Evolutionary conservation across 176 grass and related monocot genomes (phyloP), one percentile per base, ranked within the genome.

Genomic region (Carex pumila): DNA sequence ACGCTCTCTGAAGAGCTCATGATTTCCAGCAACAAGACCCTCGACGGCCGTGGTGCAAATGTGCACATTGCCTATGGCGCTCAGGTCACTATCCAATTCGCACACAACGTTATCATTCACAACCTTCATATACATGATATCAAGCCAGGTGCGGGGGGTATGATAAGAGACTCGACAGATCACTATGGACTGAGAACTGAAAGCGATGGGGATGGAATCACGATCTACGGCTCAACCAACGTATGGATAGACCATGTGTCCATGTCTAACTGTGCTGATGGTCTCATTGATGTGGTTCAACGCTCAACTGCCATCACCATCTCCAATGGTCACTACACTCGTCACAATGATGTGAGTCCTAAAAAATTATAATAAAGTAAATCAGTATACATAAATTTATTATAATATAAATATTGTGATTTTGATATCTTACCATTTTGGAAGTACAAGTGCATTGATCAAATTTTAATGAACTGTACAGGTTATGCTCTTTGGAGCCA

Each of bases 181-280:
- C 94, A 97, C 86, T 85, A 73, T 57, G 94, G 94, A 7, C 83
- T 77, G 13, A 90, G 92, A 58, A 90, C 84, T 55, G 41, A 65
- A 29, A 92, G 91, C 41, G 94, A 97, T 85, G 94, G 94, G 22
- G 92, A 97, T 66, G 94, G 94, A 32, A 86, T 97, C 55, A 86
- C 83, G 39, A 15, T 97, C 47, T 94, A 88, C 63, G 91, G 88
- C 13, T 76, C 94, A 25, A 90, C 86, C 79, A 90, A 92, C 15
- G 50, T 97, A n/a, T 97, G 94, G 94, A 87, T 97, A 39, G 94
- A 97, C 82, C 94, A 97, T 81, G 70, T 97, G 36, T 94, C 94
- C 29, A 89, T 97, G 30, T 73, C 94, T 47, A 94, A 85, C 83
- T 97, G 94, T 84, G 87, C 89, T 68, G 94, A 97, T 64, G 94